Conservation (phyloP, 2,329 filamentous ascomycete species). For the Diplodia seriata region DNA sequence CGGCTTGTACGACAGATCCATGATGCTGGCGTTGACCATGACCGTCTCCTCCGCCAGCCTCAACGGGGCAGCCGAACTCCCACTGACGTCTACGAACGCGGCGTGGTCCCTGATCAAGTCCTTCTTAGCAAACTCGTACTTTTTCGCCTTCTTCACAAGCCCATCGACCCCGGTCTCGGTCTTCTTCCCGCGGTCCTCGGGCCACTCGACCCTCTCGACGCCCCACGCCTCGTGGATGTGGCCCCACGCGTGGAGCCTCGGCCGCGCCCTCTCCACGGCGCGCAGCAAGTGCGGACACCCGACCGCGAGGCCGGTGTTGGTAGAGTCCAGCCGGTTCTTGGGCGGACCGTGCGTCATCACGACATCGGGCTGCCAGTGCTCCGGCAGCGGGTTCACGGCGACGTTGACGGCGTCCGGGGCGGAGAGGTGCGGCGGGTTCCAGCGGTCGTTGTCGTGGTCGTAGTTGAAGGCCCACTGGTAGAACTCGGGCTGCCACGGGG, state of each 20-base stretch:
- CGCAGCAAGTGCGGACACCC: conserved; percentile 63
- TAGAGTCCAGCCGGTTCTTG: conserved; percentile 56
- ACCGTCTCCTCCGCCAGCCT: conserved; percentile 59
- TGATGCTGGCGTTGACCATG: conserved; percentile 66
- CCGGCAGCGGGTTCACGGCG: conserved; percentile 39
- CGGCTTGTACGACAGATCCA: conserved; percentile 58
- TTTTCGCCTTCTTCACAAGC: conserved; percentile 22
- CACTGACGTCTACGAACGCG: conserved; percentile 44
- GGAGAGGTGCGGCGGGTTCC: conserved; percentile 51
- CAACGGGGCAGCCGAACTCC: conserved; percentile 42
- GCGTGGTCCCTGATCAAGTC: conserved; percentile 39
- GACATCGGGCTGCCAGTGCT: conserved; percentile 55
- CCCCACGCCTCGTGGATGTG: conserved; percentile 65
- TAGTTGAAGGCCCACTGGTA: conserved; percentile 65
- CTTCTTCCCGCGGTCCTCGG: conserved; percentile 33
- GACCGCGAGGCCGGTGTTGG: conserved; percentile 44
- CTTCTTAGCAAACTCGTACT: conserved; percentile 35
- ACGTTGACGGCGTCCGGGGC: conserved; percentile 36
- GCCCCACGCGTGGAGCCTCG: conserved; percentile 66
- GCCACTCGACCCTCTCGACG: conserved; percentile 49
- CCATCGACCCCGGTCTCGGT: background rate
- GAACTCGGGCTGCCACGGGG: conserved; percentile 64
- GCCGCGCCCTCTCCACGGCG: conserved; percentile 59
- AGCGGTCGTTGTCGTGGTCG: conserved; percentile 58
- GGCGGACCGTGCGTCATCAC: conserved; percentile 69